These are phyloP conservation scores for Angomonas deanei DNA, from an alignment of 208 protist genomes.

Conservation along the genomic window DNA sequence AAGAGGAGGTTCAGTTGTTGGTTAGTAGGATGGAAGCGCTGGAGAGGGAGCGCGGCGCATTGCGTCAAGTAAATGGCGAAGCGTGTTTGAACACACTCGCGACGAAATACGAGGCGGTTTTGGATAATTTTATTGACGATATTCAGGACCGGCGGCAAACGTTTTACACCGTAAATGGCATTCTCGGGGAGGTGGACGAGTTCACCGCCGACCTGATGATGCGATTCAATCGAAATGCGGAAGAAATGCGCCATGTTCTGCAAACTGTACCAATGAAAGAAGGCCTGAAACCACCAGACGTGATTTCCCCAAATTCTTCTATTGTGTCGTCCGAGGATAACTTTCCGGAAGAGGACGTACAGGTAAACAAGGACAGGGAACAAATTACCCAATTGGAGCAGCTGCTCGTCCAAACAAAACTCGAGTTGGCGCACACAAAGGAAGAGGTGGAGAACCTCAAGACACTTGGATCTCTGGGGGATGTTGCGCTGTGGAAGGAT, in stretches of 20 bases:
- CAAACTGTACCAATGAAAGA: no score
- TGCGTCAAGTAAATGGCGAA: neutral
- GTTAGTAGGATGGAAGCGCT: neutral
- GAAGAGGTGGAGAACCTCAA: slow-evolving; percentile 5
- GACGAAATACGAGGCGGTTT: slow-evolving; percentile 23
- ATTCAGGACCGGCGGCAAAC: slow-evolving; percentile 19
- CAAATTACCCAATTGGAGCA: slow-evolving; percentile 9
- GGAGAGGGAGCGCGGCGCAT: neutral
- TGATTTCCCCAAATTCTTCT: no score
- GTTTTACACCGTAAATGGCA: slow-evolving; percentile 25
- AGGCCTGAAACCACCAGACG: neutral
- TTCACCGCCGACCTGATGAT: slow-evolving; percentile 28
- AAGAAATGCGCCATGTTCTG: slow-evolving; percentile 9
- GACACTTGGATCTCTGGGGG: neutral
- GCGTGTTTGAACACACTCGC: slow-evolving; percentile 17
- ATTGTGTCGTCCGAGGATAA: no score
- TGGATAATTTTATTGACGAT: slow-evolving; percentile 22
- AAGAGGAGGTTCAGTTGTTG: neutral
- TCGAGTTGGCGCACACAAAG: slow-evolving; percentile 22
- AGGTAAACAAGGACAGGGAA: neutral
- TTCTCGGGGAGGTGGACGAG: slow-evolving; percentile 27
- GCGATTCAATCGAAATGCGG: slow-evolving; percentile 21
- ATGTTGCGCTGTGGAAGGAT: slow-evolving; percentile 6
- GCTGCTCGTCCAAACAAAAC: slow-evolving; percentile 22
- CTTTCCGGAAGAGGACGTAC: no score